Conservation (phyloP, 129 eudicot species). For the Deinandra increscens region DNA sequence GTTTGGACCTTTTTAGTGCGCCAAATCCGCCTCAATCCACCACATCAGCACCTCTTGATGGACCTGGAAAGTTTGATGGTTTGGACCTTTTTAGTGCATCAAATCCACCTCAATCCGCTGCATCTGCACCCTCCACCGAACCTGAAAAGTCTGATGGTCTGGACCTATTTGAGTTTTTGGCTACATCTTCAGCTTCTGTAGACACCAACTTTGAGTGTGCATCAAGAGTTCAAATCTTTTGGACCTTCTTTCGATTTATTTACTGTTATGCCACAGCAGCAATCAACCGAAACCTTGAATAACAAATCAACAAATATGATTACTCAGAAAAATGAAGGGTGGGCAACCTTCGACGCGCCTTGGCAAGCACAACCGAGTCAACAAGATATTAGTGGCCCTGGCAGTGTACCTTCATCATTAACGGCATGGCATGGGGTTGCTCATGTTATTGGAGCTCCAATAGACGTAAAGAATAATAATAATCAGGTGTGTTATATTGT, state of each 20-base stretch:
- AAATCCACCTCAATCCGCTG: slow-evolving; percentile 37
- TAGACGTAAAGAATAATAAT: slow-evolving; percentile 35
- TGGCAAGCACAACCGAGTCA: slow-evolving; percentile 40
- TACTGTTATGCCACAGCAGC: slow-evolving; percentile 39
- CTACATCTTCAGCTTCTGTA: slow-evolving; percentile 39
- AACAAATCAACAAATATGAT: slow-evolving; percentile 32
- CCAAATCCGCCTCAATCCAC: slow-evolving; percentile 50
- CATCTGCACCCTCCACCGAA: slow-evolving; percentile 29
- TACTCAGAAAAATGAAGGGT: slow-evolving; percentile 54
- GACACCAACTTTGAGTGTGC: slow-evolving; percentile 31
- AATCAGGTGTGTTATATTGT: slow-evolving; percentile 43
- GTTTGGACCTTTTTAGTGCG: slow-evolving; percentile 17
- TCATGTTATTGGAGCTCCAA: slow-evolving; percentile 37
- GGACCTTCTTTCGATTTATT: slow-evolving; percentile 44
- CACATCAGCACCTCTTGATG: slow-evolving; percentile 1
- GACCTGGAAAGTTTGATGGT: slow-evolving; percentile 37
- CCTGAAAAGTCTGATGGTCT: slow-evolving; percentile 41
- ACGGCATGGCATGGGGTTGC: slow-evolving; percentile 41
- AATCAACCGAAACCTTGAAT: slow-evolving; percentile 31
- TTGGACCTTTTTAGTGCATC: slow-evolving; percentile 60
- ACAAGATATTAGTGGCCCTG: slow-evolving; percentile 37
- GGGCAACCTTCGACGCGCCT: slow-evolving; percentile 93
- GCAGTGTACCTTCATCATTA: slow-evolving; percentile 35
- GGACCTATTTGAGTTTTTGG: slow-evolving; percentile 57
- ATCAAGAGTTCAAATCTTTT: slow-evolving; percentile 43